Base-by-base conservation (phyloP, 2,329 filamentous ascomycete species). In the Tolypocladium guangdongense region DNA sequence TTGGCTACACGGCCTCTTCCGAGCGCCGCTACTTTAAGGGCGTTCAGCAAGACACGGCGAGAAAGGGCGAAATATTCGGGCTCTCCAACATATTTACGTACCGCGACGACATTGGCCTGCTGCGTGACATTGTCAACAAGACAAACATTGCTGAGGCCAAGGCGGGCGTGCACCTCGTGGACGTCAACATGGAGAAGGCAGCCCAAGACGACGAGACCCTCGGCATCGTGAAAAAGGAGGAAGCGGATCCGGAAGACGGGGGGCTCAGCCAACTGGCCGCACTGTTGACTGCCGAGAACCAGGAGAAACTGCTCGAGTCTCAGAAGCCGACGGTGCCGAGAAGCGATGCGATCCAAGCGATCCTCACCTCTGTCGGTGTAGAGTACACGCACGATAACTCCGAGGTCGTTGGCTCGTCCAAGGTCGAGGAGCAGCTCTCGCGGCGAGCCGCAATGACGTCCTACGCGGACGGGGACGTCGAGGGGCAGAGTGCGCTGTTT, bases 71-170 rank as follows among this genome's bases (percentile, higher is more conserved):
- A 67, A 89, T 99, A 24, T 99, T 99, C 60, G 93, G 93, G 0
- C 77, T 97, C 2, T 71, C 79, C 24, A 99, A 99, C 60, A 78
- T 99, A 14, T 90, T 99, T 61, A 83, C 83, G 0, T 96, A 89
- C 57, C 84, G 90, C 58, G 81, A 83, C 49, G 82, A 91, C 59
- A 87, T 87, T 55, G 80, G 95, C 14, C 78, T 96, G 16, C 78
- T 97, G 6, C 82, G 88, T n/a, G 90, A 96, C 53, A 97, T 99
- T 60, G 90, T 99, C 62, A 96, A 97, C 74, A 96, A 96, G 70
- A 97, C 93, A 32, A 99, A 99, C 63, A 84, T 99, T 51, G 93
- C 93, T 4, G 93, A 99, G 71, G 89, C 89, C 43, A 88, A 86
- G 64, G 90, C 87, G 0, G 92, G 90, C 0, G 87, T 97, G 11